phyloP scores from a whole-genome alignment of 805 yeast species.

The Hanseniaspora singularis region DNA sequence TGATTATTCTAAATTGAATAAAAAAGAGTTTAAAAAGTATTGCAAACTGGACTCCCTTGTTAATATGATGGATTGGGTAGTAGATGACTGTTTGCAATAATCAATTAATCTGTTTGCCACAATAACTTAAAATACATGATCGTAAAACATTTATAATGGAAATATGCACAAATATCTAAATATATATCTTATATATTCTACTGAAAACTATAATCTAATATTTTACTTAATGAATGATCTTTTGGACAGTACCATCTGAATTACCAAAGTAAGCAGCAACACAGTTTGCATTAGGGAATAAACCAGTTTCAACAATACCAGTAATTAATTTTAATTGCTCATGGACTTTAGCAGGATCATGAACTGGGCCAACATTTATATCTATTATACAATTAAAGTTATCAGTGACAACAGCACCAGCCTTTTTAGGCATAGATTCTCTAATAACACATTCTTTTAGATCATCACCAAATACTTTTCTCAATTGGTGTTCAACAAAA shows the following conservation, averaged over 20 bases:
- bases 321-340: conserved; percentile 55
- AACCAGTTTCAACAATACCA: conserved; percentile 94
- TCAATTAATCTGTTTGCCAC: too few relatives aligned
- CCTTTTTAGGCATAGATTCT: conserved; percentile 82
- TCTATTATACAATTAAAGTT: conserved; percentile 88
- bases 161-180: too few relatives aligned
- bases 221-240: conserved; percentile 8
- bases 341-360: conserved; percentile 44
- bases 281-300: conserved; percentile 55
- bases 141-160: too few relatives aligned
- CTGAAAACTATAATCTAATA: too few relatives aligned
- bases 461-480: conserved; percentile 24
- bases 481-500: conserved; percentile 56
- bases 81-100: neutral
- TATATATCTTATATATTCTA: too few relatives aligned
- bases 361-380: conserved; percentile 77
- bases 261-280: conserved; percentile 82
- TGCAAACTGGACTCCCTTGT: conserved; percentile 12
- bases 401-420: conserved; percentile 94
- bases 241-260: conserved; percentile 50
- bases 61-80: conserved; percentile 12
- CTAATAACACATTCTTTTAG: conserved; percentile 63
- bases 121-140: too few relatives aligned
- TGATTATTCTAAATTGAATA: conserved; percentile 4
- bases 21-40: conserved; percentile 6